Conservation (phyloP, 2,329 filamentous ascomycete species). For the Geosmithia morbida region DNA sequence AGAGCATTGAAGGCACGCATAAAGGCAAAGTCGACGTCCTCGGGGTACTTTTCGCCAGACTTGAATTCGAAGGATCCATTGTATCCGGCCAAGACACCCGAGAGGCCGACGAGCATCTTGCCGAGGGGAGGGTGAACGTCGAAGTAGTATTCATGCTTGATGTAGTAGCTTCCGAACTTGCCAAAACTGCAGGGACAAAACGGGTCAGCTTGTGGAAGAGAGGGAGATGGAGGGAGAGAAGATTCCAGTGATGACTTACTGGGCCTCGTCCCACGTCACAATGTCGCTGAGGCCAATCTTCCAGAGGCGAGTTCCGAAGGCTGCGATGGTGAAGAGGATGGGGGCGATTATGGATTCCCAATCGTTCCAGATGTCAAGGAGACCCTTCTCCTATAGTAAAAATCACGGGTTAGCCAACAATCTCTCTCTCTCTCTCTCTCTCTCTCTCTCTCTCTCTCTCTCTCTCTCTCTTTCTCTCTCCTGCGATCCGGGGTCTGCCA, state of each 20-base stretch:
- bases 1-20: conserved; percentile 97
- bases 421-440: too few relatives aligned
- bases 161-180: conserved; percentile 97
- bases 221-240: background rate
- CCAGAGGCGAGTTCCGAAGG: conserved; percentile 53
- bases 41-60: conserved; percentile 88
- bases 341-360: conserved; percentile 49
- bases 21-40: conserved; percentile 90
- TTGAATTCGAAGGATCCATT: conserved; percentile 99
- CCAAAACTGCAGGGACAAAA: conserved; percentile 47
- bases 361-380: conserved; percentile 48
- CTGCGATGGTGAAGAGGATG: conserved; percentile 44
- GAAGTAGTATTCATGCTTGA: conserved; percentile 99
- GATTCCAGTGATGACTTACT: conserved; percentile 27
- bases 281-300: conserved; percentile 56
- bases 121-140: conserved; percentile 81
- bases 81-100: conserved; percentile 91
- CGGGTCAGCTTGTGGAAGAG: conserved; percentile 3
- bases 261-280: conserved; percentile 54
- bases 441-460: too few relatives aligned
- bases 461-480: too few relatives aligned
- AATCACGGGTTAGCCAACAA: background rate
- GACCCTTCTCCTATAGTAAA: conserved; percentile 31
- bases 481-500: background rate
- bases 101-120: conserved; percentile 96